Base-by-base conservation (phyloP, 306 rosid genomes). In the Castanospermum australe region DNA sequence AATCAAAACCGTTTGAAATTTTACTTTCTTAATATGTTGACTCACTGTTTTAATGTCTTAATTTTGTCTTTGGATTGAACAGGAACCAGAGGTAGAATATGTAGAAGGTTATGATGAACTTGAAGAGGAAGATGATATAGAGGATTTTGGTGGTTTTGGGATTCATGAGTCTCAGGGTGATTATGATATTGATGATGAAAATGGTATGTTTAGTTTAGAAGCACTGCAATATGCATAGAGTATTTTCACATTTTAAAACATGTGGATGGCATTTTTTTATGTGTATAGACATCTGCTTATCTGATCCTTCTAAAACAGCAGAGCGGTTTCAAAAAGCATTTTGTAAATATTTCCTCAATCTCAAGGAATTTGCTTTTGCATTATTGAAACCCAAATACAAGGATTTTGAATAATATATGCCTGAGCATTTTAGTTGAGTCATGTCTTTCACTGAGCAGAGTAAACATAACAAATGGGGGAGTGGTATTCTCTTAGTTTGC, bases 91-190 rank as follows among this genome's bases (percentile, higher is more conserved):
- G 84, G 35, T 82, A 35, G 97, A 95, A 79, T 92, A 87, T 78
- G 92, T 92, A 61, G 99, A 92, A 81, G 94, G 92, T 44, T 67
- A 82, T 79, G 88, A 92, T 38, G 97, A 90, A 61, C 84, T 87
- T 51, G 99, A 92, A 84, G 92, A 82, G 83, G 96, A 87, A 81
- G 96, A 92, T 57, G 97, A 94, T 79, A 90, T 95, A 4, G 99
- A 92, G 83, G 99, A 95, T 87, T 86, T 90, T 85, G 90, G 73
- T 77, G 87, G 88, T 82, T 81, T 73, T 57, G 52, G 75, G 35
- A 64, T 77, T 67, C 35, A 36, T 3, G 63, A 76, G 48, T 72
- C 81, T 42, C 76, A 52, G 41, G 84, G 47, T 21, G 69, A 67
- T 56, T 81, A 42, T 73, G 83, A 84, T 14, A 69, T 39, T 5